Percentiles rank a stretch among this genome's conserved stretches.
These are phyloP conservation scores for Camillea tinctor DNA, from an alignment of 2,329 filamentous ascomycete genomes.

Conservation along the genomic window DNA sequence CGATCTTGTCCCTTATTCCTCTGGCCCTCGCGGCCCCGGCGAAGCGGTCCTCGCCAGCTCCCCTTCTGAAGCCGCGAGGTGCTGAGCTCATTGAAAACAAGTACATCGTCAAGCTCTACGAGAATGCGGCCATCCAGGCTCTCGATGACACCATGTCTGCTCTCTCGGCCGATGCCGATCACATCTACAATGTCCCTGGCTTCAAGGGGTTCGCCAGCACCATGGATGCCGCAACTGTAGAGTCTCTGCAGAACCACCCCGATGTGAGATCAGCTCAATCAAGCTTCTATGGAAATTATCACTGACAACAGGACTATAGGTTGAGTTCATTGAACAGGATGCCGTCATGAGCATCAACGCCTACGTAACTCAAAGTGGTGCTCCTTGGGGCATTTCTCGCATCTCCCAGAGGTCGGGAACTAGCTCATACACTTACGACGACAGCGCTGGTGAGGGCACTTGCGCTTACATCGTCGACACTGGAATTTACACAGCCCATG, in stretches of 20 bases:
- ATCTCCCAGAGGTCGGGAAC: slow-evolving; percentile 41
- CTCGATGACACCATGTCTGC: slow-evolving; percentile 31
- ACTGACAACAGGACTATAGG: slow-evolving; percentile 20
- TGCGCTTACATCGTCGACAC: slow-evolving; percentile 57
- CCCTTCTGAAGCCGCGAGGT: slow-evolving; percentile 28
- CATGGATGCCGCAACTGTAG: slow-evolving; percentile 42
- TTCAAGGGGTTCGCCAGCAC: slow-evolving; percentile 44
- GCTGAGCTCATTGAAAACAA: slow-evolving; percentile 35
- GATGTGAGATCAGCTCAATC: slow-evolving; percentile 34
- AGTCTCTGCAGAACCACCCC: slow-evolving; percentile 38
- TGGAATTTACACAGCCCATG: slow-evolving; percentile 47
- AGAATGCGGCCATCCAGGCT: slow-evolving; percentile 30
- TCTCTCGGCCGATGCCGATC: slow-evolving; percentile 32
- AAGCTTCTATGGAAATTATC: slow-evolving; percentile 4
- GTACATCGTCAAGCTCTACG: slow-evolving; percentile 48
- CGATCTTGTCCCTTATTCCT: slow-evolving; percentile 26
- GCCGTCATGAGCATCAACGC: slow-evolving; percentile 31
- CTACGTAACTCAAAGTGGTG: slow-evolving; percentile 34
- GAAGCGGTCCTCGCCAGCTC: slow-evolving; percentile 31
- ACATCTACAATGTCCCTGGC: slow-evolving; percentile 31
- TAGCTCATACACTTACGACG: slow-evolving; percentile 42
- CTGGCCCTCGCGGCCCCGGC: slow-evolving; percentile 32
- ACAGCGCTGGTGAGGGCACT: slow-evolving; percentile 38
- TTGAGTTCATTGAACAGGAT: slow-evolving; percentile 37
- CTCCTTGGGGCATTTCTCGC: slow-evolving; percentile 45